Conservation (phyloP, 805 yeast species). For the Schwanniomyces sp. region DNA sequence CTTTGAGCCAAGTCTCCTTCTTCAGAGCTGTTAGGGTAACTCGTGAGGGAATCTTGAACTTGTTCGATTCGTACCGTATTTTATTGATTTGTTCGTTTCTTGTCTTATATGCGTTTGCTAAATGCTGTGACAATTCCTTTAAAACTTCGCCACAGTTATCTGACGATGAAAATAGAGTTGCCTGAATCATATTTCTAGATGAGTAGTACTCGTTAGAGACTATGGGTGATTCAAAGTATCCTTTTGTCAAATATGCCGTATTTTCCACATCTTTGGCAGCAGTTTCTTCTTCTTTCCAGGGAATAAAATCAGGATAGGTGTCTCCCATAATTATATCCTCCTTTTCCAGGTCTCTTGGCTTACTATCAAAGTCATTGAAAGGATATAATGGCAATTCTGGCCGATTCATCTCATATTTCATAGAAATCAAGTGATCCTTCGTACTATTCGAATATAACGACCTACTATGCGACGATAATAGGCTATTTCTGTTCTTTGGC, state of each 20-base stretch:
- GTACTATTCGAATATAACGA: slow-evolving; percentile 17
- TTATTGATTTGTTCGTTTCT: slow-evolving; percentile 42
- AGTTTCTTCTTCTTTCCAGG: slow-evolving; percentile 57
- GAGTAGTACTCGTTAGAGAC: slow-evolving; percentile 67
- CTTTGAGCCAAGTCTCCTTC: slow-evolving; percentile 81
- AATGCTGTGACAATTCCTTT: slow-evolving; percentile 36
- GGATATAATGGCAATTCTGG: slow-evolving; percentile 37
- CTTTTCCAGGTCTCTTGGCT: not conserved
- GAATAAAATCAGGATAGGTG: slow-evolving; percentile 67
- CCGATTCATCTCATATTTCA: slow-evolving; percentile 35
- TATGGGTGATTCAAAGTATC: slow-evolving; percentile 63
- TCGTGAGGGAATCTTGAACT: slow-evolving; percentile 79
- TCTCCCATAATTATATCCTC: not conserved
- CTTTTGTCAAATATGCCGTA: slow-evolving; percentile 59
- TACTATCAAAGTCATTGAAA: slow-evolving; percentile 20
- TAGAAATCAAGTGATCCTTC: slow-evolving; percentile 33
- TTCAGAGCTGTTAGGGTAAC: slow-evolving; percentile 88
- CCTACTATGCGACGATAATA: slow-evolving; percentile 22
- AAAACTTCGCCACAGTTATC: slow-evolving; percentile 35
- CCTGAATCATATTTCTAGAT: slow-evolving; percentile 60
- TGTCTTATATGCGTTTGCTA: slow-evolving; percentile 35
- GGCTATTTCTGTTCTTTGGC: slow-evolving; percentile 25
- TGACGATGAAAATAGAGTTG: slow-evolving; percentile 37
- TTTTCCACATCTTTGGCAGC: slow-evolving; percentile 57
- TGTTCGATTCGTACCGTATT: slow-evolving; percentile 30